Base-by-base conservation (phyloP, 192 early-diverging fungal genomes). In the Rhizophagus clarus region DNA sequence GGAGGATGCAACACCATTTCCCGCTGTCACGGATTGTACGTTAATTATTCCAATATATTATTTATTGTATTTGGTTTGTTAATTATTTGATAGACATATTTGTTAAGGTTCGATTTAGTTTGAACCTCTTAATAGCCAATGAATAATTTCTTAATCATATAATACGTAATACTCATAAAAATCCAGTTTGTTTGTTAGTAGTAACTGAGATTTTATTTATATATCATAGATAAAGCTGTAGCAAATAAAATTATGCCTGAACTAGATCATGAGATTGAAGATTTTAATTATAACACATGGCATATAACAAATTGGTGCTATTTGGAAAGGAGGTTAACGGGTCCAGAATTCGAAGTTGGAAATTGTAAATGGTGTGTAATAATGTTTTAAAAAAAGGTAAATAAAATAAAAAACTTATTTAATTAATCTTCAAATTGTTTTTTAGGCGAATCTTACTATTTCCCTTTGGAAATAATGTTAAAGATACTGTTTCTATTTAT, bases 391-490 rank as follows among this genome's bases (percentile, higher is more conserved):
- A n/a, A n/a, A n/a, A n/a, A n/a, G n/a, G n/a, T 37, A 2, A 37
- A 37, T 5, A 37, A 37, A 37, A 37, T 37, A n/a, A n/a, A n/a
- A n/a, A 37, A 37, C 5, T 37, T 42, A 10, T 42, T 42, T 9
- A 42, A 42, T 9, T 42, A 8, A 10, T 45, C 2, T 45, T 45
- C 2, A 45, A 45, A n/a, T 42, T 10, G 8, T 42, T 56, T 3
- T 28, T 51, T 80, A 96, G 97, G 97, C 87, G 92, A 76, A 87
- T 99, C 12, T 86, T 98, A 2, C 81, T 98, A 31, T 99, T 98
- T 83, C 96, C 97, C 37, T 89, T 85, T 40, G 98, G 98, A 40
- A 98, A 98, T 87, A 88, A 90, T 51, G 84, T 80, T 29, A 66
- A 47, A 1, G 94, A 97, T 45, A 85, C 80, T 1, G 83, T 95